These are phyloP conservation scores for Blastobotrys muscicola DNA, from an alignment of 805 yeast species.

Conservation along the genomic window DNA sequence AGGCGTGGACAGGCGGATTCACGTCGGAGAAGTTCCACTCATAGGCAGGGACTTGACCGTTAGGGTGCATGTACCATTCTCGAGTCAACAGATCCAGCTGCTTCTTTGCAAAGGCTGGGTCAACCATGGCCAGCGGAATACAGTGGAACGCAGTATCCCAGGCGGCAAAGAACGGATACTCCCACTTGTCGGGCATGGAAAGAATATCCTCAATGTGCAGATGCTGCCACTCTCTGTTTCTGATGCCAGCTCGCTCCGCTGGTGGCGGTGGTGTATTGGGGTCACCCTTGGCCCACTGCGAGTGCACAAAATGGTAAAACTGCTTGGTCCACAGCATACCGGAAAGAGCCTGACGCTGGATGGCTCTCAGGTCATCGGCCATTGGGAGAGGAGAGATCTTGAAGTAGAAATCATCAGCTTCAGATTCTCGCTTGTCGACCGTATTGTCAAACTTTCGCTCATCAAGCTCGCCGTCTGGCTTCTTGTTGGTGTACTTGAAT, in stretches of 20 bases:
- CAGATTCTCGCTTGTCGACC: conserved; percentile 65
- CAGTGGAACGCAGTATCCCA: conserved; percentile 98
- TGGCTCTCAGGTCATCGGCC: conserved; percentile 64
- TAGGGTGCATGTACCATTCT: conserved; percentile 97
- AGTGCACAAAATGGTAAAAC: conserved; percentile 76
- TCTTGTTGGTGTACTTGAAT: conserved; percentile 49
- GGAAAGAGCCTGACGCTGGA: conserved; percentile 90
- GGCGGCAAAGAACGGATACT: conserved; percentile 91
- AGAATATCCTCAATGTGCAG: conserved; percentile 78
- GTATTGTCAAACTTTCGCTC: conserved; percentile 64
- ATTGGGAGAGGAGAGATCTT: conserved; percentile 77
- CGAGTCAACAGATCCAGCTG: conserved; percentile 79
- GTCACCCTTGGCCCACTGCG: conserved; percentile 83
- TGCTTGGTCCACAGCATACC: conserved; percentile 92
- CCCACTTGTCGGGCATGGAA: conserved; percentile 93
- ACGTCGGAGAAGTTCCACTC: conserved; percentile 95
- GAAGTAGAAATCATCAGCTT: conserved; percentile 91
- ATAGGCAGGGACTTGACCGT: conserved; percentile 95
- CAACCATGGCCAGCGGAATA: conserved; percentile 86
- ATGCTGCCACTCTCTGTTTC: conserved; percentile 85
- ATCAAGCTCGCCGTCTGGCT: conserved; percentile 37
- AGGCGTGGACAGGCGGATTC: conserved; percentile 96
- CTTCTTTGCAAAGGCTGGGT: conserved; percentile 82
- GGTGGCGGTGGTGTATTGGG: conserved; percentile 64
- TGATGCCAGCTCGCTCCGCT: conserved; percentile 69